Evolutionary conservation across 2,329 filamentous ascomycete genomes (phyloP), one percentile per base, ranked within the genome.

Genomic region (Sarocladiaceae sp.): DNA sequence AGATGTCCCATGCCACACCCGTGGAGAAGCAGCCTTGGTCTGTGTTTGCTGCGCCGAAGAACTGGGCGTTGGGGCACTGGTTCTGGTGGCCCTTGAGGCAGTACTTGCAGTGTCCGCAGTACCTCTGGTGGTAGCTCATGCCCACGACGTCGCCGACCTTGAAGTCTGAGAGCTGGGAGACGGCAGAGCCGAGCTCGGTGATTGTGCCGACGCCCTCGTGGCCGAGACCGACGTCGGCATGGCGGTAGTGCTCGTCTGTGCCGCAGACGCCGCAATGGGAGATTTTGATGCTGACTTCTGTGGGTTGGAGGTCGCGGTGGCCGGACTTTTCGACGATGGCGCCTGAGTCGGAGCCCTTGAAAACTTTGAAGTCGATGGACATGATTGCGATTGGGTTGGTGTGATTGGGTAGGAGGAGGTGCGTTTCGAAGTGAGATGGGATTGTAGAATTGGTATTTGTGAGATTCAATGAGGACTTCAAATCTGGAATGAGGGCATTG

Each of bases 231-330:
- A 76, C 79, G 48, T 75, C 80, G 15, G 76, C 80, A 35, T 74
- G 71, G 8, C 84, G 69, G 13, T 70, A 75, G 69, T 85, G 81
- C 48, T 84, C 52, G 59, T 85, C 82, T 2, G 74, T 77, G 35
- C 79, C 82, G 64, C 83, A 86, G 61, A 86, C 75, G 54, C 83
- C 83, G 62, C 82, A 86, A 69, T 86, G 82, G 1, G 79, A 76
- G 59, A 87, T 69, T 64, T 80, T 71, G 60, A 87, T 82, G 63
- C 87, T 83, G 54, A 87, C 70, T 56, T 86, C 81, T 51, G 50
- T 52, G 36, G 50, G 50, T 25, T 52, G n/a, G 13, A 44, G 50
- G 37, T 52, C 50, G 12, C 50, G 50, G 26, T 51, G 48, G 20
- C 53, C 53, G 12, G 39, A 51, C 18, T 35, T 23, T 29, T 55